Base-by-base conservation (phyloP, 2,329 filamentous ascomycete species). In the Aspergillus niger region DNA sequence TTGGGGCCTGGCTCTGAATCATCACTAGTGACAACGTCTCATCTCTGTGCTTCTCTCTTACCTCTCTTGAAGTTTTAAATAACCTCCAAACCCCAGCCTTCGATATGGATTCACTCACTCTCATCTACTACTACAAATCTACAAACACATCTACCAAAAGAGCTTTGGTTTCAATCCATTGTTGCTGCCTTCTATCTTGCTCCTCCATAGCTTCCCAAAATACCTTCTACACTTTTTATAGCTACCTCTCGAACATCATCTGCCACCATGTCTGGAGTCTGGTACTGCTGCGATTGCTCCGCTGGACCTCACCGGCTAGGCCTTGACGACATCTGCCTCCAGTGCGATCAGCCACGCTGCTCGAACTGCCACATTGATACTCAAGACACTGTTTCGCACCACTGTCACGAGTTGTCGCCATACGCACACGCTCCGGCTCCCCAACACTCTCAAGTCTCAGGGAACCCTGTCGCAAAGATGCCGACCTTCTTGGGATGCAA, bases 1-100 rank as follows among this genome's bases (percentile, higher is more conserved):
- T 55, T 55, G 53, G 7, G n/a, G 47, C 47, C 47, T 50, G 47
- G 26, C 47, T 55, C 53, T 55, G 53, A 55, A 47, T 55, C 53
- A 55, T 55, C 52, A 28, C n/a, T 55, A 55, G 53, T 30, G 52
- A 36, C 32, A 36, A 36, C 11, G 41, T 11, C 28, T 30, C 20
- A 17, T 30, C 26, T 17, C 38, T 38, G 8, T 28, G 17, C 41
- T 26, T 41, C 32, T 39, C 24, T 54, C 28, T 36, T 36, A 36
- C 39, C 24, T 54, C 24, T 24, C 52, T 30, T 13, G 28, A 30
- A 24, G 53, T 41, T 36, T 47, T 55, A 55, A 55, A 55, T 55
- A 55, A 30, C 47, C n/a, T 11, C 7, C n/a, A 8, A 10, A 38
- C 17, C 53, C 26, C 53, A 30, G 39, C 30, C 39, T 39, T 55